These are phyloP conservation scores for Phytopythium litorale DNA, from an alignment of 352 stramenopile species.

Conservation along the genomic window DNA sequence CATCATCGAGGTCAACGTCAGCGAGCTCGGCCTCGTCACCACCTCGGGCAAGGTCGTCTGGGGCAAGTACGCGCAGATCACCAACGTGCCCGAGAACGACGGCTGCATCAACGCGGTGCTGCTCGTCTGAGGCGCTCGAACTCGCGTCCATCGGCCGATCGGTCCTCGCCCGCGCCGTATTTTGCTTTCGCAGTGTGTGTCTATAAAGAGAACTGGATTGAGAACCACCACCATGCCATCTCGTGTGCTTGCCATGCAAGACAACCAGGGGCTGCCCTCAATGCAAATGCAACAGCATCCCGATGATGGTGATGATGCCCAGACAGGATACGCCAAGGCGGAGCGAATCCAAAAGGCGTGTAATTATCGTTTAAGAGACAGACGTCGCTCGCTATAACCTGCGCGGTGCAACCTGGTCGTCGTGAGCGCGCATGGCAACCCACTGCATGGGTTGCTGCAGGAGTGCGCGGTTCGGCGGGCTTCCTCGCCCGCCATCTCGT, in stretches of 20 bases:
- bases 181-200: slow-evolving; percentile 4
- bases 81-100: slow-evolving; percentile 99
- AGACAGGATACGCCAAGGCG: too few species aligned
- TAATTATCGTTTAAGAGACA: background rate
- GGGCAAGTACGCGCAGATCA: slow-evolving; percentile 99
- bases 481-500: slow-evolving; percentile 4
- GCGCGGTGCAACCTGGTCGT: background rate
- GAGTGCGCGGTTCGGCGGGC: background rate
- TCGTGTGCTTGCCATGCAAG: too few species aligned
- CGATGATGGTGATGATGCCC: background rate
- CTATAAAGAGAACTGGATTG: slow-evolving; percentile 4
- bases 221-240: background rate
- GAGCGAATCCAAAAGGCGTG: background rate
- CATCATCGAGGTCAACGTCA: slow-evolving; percentile 99
- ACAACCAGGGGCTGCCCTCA: too few species aligned
- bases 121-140: slow-evolving; percentile 88
- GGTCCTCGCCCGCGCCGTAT: background rate
- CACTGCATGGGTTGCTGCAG: background rate
- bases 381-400: slow-evolving; percentile 2
- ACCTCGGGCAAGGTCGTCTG: slow-evolving; percentile 99
- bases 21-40: slow-evolving; percentile 98
- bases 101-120: slow-evolving; percentile 99
- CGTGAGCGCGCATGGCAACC: background rate
- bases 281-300: too few species aligned
- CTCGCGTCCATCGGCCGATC: background rate